phyloP scores from a whole-genome alignment of 139 green algal genomes.

The Tetratostichococcus sp. region DNA sequence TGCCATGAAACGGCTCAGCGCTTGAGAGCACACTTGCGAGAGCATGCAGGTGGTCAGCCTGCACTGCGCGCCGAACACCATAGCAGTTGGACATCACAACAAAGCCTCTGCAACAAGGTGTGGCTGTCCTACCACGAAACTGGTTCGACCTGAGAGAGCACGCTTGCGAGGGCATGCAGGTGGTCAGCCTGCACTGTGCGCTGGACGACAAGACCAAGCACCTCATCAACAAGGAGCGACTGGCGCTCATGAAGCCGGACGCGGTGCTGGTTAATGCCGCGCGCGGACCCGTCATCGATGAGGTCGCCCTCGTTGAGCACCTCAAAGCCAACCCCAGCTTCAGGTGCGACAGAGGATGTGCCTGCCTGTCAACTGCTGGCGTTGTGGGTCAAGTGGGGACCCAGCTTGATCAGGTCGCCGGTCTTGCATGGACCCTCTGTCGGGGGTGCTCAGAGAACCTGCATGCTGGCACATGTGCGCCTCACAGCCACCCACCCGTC shows the following conservation, averaged over 20 bases:
- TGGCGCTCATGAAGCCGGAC: conserved; percentile 92
- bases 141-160: background rate
- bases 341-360: conserved; percentile 25
- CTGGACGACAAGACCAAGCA: conserved; percentile 87
- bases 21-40: background rate
- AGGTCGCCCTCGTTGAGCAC: conserved; percentile 90
- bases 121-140: background rate
- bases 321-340: conserved; percentile 92
- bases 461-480: too few relatives aligned
- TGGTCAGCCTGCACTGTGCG: conserved; percentile 90
- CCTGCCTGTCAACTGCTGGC: too few relatives aligned
- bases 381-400: too few relatives aligned
- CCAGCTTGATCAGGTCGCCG: too few relatives aligned
- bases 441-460: too few relatives aligned
- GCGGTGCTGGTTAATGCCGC: conserved; percentile 93
- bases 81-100: too few relatives aligned
- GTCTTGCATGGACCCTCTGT: too few relatives aligned
- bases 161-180: conserved; percentile 23
- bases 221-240: conserved; percentile 88
- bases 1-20: background rate
- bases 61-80: conserved; percentile 93
- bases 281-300: conserved; percentile 86
- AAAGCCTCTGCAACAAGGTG: too few relatives aligned
- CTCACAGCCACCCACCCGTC: too few relatives aligned
- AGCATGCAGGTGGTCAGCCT: conserved; percentile 71